A percentile compares a stretch with the other conserved stretches of the same genome.
phyloP scores from a whole-genome alignment of 306 rosid species.

The Lupinus albus region DNA sequence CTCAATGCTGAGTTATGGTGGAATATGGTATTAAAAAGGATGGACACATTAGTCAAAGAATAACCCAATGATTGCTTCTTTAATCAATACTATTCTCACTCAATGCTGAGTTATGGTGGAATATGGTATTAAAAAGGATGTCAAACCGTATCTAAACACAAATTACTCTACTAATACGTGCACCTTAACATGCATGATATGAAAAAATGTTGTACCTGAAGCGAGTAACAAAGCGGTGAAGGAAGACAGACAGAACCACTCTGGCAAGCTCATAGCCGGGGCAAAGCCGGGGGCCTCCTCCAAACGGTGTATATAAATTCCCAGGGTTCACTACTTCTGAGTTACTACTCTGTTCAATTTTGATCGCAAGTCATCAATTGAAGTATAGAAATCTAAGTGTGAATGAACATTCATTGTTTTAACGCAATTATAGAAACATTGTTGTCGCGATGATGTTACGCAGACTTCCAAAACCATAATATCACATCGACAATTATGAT shows the following conservation, averaged over 20 bases:
- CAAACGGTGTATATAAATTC: slow-evolving; percentile 85
- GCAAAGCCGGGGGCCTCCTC: slow-evolving; percentile 94
- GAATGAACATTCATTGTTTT: no score
- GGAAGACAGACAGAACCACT: slow-evolving; percentile 90
- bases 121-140: no score
- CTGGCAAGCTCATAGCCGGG: slow-evolving; percentile 97
- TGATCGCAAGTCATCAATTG: slow-evolving; percentile 20
- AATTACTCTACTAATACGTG: neutral
- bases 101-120: no score
- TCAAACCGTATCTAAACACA: no score
- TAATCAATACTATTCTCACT: no score
- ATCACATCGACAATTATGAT: no score
- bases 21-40: no score
- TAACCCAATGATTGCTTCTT: neutral
- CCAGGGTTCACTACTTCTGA: slow-evolving; percentile 53
- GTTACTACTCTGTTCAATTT: slow-evolving; percentile 54
- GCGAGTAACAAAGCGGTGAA: slow-evolving; percentile 79
- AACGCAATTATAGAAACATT: no score
- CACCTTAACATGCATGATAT: neutral
- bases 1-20: no score
- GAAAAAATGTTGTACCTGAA: slow-evolving; percentile 62
- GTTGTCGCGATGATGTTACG: no score
- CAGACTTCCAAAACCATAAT: no score
- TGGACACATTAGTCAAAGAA: slow-evolving; percentile 12
- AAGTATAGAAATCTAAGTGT: no score